Base-by-base conservation (phyloP, 371 early-diverging fungal species). In the Rozella allomycis region DNA sequence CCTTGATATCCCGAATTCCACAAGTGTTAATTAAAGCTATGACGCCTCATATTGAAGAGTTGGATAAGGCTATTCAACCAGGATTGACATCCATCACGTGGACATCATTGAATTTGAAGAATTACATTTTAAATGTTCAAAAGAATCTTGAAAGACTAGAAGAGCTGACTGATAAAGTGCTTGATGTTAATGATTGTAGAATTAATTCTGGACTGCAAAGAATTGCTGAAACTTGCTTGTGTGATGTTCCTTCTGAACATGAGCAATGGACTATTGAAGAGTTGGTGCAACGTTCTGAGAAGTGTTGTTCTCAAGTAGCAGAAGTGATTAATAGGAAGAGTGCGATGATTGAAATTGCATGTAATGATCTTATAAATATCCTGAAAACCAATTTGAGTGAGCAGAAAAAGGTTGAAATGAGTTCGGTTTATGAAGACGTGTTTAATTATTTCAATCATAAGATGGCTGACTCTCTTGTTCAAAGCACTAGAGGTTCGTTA, bases 221-320 rank as follows among this genome's bases (percentile, higher is more conserved):
- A 19, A 60, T 65, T 22, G 49, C 55, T 8, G 64, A 63, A 35
- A 41, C 65, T 21, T 40, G 47, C 2, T 49, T 67, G 10, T 50
- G 48, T 27, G 59, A 67, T 19, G 53, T 62, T 1, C 68, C 68
- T 1, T 33, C 33, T 16, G 68, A 67, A 19, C 31, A 13, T 14
- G 63, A 67, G 42, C 68, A 67, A 38, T 65, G 68, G 68, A 54
- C 63, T 0, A 50, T 65, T 21, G 68, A 67, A 11, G 37, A 34
- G n/a, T 67, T 67, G 32, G 28, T 60, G 11, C 60, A 65, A 28
- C 37, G 41, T 31, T 65, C 63, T 1, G 68, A 67, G 34, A 42
- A 41, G 20, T 39, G 61, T 9, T 60, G 66, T 43, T 13, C 40
- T 1, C 35, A 37, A 6, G 56, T 65, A n/a, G 26, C 58, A 7